Evolutionary conservation across 345 rosid genomes (phyloP).

Genomic region (Eucalyptus lansdowneana): DNA sequence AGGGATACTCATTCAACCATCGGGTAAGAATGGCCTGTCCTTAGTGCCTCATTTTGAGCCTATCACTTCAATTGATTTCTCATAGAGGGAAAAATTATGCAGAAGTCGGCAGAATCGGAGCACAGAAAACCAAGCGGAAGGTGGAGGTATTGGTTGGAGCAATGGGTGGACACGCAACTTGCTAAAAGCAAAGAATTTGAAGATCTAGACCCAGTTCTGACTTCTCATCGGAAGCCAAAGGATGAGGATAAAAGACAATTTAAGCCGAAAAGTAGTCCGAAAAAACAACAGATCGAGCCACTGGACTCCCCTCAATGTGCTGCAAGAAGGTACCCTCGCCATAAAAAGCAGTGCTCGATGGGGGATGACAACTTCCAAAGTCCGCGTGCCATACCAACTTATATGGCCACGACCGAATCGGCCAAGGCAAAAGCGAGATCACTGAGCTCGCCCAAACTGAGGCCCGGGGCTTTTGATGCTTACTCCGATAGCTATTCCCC

Average conservation of each 20-base stretch:
- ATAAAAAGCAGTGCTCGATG: constrained; percentile 47
- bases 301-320: constrained; percentile 15
- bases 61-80: neutral
- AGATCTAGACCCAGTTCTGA: constrained; percentile 48
- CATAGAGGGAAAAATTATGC: neutral
- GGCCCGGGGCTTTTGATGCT: constrained; percentile 59
- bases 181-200: constrained; percentile 64
- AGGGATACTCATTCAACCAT: constrained; percentile 48
- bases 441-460: constrained; percentile 53
- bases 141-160: constrained; percentile 82
- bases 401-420: constrained; percentile 91
- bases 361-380: constrained; percentile 48
- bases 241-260: constrained; percentile 29
- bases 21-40: constrained; percentile 27
- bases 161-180: constrained; percentile 79
- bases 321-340: constrained; percentile 32
- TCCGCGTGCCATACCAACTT: constrained; percentile 45
- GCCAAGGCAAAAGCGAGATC: constrained; percentile 84
- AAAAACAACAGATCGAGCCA: constrained; percentile 4
- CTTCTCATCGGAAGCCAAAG: constrained; percentile 18
- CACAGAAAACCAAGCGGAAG: constrained; percentile 45
- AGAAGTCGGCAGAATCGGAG: constrained; percentile 80
- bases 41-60: neutral
- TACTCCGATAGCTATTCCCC: constrained; percentile 79
- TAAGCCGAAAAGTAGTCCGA: constrained; percentile 23